These are phyloP conservation scores for Cystobasidium pallidum DNA, from an alignment of 1,284 basidiomycete genomes.

Conservation along the genomic window DNA sequence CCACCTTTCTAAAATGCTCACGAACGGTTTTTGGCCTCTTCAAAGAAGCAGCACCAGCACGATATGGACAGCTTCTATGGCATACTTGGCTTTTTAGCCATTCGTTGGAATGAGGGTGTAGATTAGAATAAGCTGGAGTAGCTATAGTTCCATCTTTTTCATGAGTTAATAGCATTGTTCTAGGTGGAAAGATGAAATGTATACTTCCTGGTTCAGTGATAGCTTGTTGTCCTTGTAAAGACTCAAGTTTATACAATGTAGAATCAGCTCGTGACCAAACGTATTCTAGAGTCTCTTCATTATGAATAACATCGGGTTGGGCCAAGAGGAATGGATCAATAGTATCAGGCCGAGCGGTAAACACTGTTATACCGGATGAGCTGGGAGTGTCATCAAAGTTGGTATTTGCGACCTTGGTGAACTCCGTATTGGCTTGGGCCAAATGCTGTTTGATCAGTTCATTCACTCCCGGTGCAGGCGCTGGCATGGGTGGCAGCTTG, in stretches of 20 bases:
- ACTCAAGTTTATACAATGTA: conserved; percentile 29
- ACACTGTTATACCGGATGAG: neutral
- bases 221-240: conserved; percentile 11
- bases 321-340: conserved; percentile 38
- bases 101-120: conserved; percentile 41
- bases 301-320: conserved; percentile 14
- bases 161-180: conserved; percentile 31
- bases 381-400: neutral
- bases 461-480: neutral
- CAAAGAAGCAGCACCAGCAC: conserved; percentile 38
- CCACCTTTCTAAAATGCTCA: conserved; percentile 41
- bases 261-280: conserved; percentile 32
- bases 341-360: conserved; percentile 24
- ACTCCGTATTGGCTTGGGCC: neutral
- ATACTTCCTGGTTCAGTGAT: conserved; percentile 20
- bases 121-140: conserved; percentile 30
- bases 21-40: conserved; percentile 42
- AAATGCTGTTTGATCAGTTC: conserved; percentile 7
- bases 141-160: conserved; percentile 38
- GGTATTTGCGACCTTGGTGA: too few species aligned
- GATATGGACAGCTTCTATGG: conserved; percentile 29
- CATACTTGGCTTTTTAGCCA: conserved; percentile 35
- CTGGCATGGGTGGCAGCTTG: conserved; percentile 17
- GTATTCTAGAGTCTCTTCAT: conserved; percentile 25
- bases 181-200: conserved; percentile 32